Base-by-base conservation (phyloP, 2,329 filamentous ascomycete species). In the Alternaria alternata region DNA sequence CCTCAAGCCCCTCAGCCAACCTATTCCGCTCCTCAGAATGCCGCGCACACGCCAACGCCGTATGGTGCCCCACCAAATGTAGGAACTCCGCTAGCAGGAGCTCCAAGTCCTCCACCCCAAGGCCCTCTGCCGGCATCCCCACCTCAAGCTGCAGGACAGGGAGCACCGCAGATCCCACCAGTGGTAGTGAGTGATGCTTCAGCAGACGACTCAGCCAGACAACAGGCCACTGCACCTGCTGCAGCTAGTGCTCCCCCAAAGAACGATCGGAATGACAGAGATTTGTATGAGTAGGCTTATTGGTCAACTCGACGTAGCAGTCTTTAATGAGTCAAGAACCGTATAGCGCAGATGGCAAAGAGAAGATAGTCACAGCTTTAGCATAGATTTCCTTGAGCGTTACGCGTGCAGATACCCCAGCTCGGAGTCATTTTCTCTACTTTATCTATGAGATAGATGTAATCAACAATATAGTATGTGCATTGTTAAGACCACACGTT, bases 221-320 rank as follows among this genome's bases (percentile, higher is more conserved):
- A 36, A 5, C n/a, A 60, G 30, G n/a, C 59, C 6, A 28, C 52
- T 3, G 44, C 57, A 20, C 43, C 63, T 7, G 55, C 57, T 7
- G 55, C 59, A 28, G 42, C 64, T 16, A 51, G 52, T 38, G 38
- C 51, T 3, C 59, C 59, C 5, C 59, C 58, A 1, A 68, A 63
- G 54, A 61, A 63, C 11, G 63, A 68, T 26, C 52, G 63, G 4
- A 64, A 63, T n/a, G 57, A 70, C 34, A 46, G 60, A n/a, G 62
- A 61, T 36, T 30, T 70, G 16, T 71, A 70, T 43, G 63, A 64
- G 28, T 70, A 65, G 56, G 30, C n/a, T 24, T n/a, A n/a, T 24
- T 26, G 34, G 16, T 16, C 30, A 36, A 18, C 46, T 36, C 20
- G 7, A 38, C 24, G 32, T 38, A 49, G 24, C 24, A 2, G 34